Conservation (phyloP, 495 filamentous ascomycete genomes). For the Hapsidospora chrysogenum region DNA sequence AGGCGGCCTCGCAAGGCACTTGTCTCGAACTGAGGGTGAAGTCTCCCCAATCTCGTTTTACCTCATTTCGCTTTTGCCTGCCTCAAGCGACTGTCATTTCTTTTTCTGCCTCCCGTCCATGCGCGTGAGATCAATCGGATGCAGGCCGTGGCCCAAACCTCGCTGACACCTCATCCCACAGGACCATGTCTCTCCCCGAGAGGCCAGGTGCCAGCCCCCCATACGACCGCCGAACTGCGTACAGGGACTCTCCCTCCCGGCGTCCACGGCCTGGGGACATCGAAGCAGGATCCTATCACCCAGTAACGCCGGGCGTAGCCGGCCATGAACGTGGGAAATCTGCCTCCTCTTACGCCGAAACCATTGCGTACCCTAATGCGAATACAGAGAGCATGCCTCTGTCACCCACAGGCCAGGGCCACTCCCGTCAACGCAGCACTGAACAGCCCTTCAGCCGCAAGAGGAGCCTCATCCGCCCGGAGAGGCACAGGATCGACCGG, state of each 20-base stretch:
- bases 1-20: too few species aligned
- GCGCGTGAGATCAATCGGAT: too few species aligned
- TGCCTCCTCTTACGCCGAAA: constrained; percentile 30
- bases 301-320: constrained; percentile 17
- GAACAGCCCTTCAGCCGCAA: constrained; percentile 43
- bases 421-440: constrained; percentile 9
- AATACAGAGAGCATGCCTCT: constrained; percentile 27
- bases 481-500: constrained; percentile 61
- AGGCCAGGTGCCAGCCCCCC: constrained; percentile 43
- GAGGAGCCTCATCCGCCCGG: constrained; percentile 71
- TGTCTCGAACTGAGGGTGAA: too few species aligned
- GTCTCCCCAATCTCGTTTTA: too few species aligned
- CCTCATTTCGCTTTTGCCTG: too few species aligned
- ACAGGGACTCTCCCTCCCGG: constrained; percentile 52
- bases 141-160: too few species aligned
- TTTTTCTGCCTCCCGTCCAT: too few species aligned
- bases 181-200: constrained; percentile 51
- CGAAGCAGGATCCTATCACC: constrained; percentile 39
- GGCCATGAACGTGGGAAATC: constrained; percentile 31
- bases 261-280: constrained; percentile 45
- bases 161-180: constrained; percentile 10
- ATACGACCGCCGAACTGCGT: constrained; percentile 39
- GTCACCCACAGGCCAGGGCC: constrained; percentile 19
- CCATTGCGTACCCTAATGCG: constrained; percentile 27
- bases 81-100: too few species aligned